Evolutionary conservation across 495 filamentous ascomycete genomes (phyloP).

Genomic region (Bryoglossum gracile): DNA sequence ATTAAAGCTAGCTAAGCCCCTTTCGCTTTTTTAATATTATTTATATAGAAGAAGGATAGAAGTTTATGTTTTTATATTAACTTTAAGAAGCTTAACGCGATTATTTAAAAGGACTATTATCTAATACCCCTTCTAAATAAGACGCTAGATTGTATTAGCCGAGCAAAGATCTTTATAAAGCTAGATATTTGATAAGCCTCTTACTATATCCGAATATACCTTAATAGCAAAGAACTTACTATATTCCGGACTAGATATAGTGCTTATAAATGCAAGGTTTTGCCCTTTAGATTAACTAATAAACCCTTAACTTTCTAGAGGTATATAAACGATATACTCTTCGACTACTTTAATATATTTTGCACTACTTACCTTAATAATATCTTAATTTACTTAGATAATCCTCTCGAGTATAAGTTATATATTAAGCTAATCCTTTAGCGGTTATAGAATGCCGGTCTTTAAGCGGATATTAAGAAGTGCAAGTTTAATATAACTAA

Average conservation of each 20-base stretch:
- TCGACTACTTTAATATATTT: conserved; percentile 15
- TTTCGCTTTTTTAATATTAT: conserved; percentile 1
- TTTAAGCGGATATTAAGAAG: too few species aligned
- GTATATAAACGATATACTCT: too few species aligned
- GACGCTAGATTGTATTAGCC: conserved; percentile 25
- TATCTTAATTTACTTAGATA: too few species aligned
- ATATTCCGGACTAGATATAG: conserved; percentile 27
- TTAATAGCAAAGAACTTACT: conserved; percentile 29
- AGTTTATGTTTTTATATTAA: conserved; percentile 38
- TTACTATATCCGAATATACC: conserved; percentile 30
- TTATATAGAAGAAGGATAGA: too few species aligned
- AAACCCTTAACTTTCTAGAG: conserved; percentile 24
- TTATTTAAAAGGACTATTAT: too few species aligned
- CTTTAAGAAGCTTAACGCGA: too few species aligned
- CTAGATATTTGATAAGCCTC: too few species aligned
- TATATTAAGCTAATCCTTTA: too few species aligned
- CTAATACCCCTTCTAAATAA: conserved; percentile 41
- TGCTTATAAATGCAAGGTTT: conserved; percentile 28
- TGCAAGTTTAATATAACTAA: too few species aligned
- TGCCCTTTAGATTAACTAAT: conserved; percentile 27
- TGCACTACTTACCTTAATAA: conserved; percentile 34
- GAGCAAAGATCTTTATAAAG: conserved; percentile 35
- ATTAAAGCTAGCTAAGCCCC: too few species aligned
- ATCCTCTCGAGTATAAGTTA: too few species aligned
- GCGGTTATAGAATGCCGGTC: not conserved